Evolutionary conservation across 1,284 basidiomycete species (phyloP), one percentile per base, ranked within the genome.

Genomic region (Leccinum solheimii): DNA sequence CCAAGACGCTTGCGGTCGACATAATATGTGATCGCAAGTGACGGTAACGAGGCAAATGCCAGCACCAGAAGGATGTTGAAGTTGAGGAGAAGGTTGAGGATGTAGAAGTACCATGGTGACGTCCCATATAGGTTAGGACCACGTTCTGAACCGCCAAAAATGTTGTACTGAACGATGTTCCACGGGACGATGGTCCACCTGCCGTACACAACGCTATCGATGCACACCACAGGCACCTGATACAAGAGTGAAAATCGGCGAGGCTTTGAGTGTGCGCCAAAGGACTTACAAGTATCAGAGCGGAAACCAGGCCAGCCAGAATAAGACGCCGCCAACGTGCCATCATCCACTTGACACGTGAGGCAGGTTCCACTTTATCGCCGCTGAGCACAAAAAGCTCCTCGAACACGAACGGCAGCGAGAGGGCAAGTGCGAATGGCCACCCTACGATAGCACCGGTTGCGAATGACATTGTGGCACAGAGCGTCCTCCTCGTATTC

Each of bases 111-210:
- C 80, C 86, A 84, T 1, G 96, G 92, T 59, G 92, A 91, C n/a
- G 91, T 94, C 54, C 97, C 97, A 74, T 98, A 99, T 19, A 99
- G 84, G 60, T 91, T 85, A 11, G 97, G 95, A 1, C 94, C 92
- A n/a, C 89, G 85, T 60, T 84, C 81, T 26, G 86, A 77, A 43
- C 91, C 86, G 32, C 83, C 85, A 75, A 99, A 92, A 65, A 99
- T 83, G 76, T 99, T 99, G 83, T 99, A 99, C 57, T 82, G 80
- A 71, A 99, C 75, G 65, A 98, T 97, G 76, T 99, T 98, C 87
- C 95, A 92, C 1, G 96, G 91, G 1, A 94, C 92, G 61, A 98
- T 77, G 2, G 85, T 82, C 45, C 87, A 77, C 62, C 84, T 86
- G 32, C 94, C 94, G 72, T 98, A 99, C 3, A 91, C 94, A 65